Evolutionary conservation across 768 basidiomycete genomes (phyloP).

Genomic region (Xerocomellus dryophilus): DNA sequence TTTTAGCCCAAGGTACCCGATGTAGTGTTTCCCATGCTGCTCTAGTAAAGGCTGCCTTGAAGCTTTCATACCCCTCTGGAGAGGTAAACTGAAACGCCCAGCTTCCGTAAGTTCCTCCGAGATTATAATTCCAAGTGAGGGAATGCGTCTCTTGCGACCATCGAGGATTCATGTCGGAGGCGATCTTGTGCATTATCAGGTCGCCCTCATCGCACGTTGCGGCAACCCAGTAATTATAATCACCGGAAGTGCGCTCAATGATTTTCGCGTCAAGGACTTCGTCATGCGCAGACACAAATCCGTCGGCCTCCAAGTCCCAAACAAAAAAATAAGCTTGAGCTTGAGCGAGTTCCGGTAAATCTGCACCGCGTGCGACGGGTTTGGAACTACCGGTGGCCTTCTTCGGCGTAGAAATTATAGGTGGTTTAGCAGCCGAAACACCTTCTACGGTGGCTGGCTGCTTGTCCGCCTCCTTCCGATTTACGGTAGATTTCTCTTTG

Average conservation of each 20-base stretch:
- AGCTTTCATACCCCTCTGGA: slow-evolving; percentile 52
- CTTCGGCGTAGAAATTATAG: slow-evolving; percentile 14
- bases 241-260: slow-evolving; percentile 40
- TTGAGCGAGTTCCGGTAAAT: slow-evolving; percentile 31
- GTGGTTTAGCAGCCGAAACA: slow-evolving; percentile 7
- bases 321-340: slow-evolving; percentile 57
- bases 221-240: slow-evolving; percentile 58
- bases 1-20: slow-evolving; percentile 70
- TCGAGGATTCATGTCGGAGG: slow-evolving; percentile 67
- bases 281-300: slow-evolving; percentile 46
- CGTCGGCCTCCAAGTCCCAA: slow-evolving; percentile 53
- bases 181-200: slow-evolving; percentile 59
- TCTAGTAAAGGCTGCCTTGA: slow-evolving; percentile 62
- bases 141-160: slow-evolving; percentile 62
- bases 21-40: slow-evolving; percentile 82
- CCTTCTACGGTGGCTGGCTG: slow-evolving; percentile 1
- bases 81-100: slow-evolving; percentile 78
- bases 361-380: slow-evolving; percentile 16
- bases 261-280: slow-evolving; percentile 56
- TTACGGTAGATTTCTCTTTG: slow-evolving; percentile 13
- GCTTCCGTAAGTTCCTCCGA: slow-evolving; percentile 57
- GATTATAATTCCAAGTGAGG: slow-evolving; percentile 85
- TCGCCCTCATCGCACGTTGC: slow-evolving; percentile 50
- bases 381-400: slow-evolving; percentile 14
- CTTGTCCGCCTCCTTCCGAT: slow-evolving; percentile 9